Percentiles rank a stretch among this genome's conserved stretches.
Evolutionary conservation across 2,329 filamentous ascomycete species (phyloP).

Genomic region (Harringtonia lauricola): DNA sequence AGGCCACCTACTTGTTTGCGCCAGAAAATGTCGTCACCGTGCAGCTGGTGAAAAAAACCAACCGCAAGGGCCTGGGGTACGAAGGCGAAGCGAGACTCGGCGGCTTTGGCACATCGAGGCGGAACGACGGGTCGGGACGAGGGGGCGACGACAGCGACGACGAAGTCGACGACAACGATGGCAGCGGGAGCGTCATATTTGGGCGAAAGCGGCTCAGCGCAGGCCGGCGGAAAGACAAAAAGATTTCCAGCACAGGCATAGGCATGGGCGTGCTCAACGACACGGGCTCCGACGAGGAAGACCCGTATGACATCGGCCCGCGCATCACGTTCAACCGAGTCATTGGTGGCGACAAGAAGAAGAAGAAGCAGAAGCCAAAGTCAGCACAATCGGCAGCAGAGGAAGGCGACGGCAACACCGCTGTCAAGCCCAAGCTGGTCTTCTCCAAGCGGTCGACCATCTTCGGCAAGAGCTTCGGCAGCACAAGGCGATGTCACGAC

Average conservation of each 20-base stretch:
- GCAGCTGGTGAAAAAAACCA: slow-evolving; percentile 50
- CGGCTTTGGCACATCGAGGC: slow-evolving; percentile 17
- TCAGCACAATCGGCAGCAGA: background rate
- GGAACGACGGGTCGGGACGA: slow-evolving; percentile 13
- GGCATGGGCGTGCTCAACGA: slow-evolving; percentile 87
- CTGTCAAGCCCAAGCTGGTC: slow-evolving; percentile 57
- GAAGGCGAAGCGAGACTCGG: slow-evolving; percentile 44
- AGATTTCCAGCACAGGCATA: slow-evolving; percentile 38
- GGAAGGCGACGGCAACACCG: background rate
- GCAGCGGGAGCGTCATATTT: slow-evolving; percentile 3
- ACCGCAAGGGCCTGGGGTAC: slow-evolving; percentile 62
- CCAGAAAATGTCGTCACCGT: slow-evolving; percentile 70
- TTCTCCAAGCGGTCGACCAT: slow-evolving; percentile 31
- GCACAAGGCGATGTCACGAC: slow-evolving; percentile 66
- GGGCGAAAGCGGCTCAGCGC: slow-evolving; percentile 14
- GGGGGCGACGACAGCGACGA: slow-evolving; percentile 29
- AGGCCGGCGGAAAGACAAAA: slow-evolving; percentile 40
- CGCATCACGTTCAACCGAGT: slow-evolving; percentile 77
- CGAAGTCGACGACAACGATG: slow-evolving; percentile 28
- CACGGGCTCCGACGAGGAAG: slow-evolving; percentile 88
- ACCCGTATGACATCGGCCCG: slow-evolving; percentile 85
- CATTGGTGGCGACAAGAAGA: slow-evolving; percentile 73
- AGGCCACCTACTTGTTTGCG: slow-evolving; percentile 63
- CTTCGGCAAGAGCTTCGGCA: slow-evolving; percentile 51
- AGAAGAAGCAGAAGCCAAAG: slow-evolving; percentile 45